Evolutionary conservation across 1,284 basidiomycete species (phyloP), one percentile per base, ranked within the genome.

Genomic region (Boletus semigastroideus): DNA sequence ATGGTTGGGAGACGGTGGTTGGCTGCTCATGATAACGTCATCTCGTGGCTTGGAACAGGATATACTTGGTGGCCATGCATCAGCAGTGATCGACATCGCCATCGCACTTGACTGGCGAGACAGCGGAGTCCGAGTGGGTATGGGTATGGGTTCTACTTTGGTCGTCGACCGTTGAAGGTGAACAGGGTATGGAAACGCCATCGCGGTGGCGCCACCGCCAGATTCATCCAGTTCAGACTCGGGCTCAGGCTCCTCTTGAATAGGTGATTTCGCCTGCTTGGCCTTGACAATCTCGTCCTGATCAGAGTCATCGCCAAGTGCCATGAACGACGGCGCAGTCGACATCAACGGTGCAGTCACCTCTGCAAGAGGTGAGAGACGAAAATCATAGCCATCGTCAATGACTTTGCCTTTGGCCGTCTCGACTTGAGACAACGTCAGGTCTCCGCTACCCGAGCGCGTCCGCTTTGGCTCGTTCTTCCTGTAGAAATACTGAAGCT

Each of bases 321-420:
- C 67, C 52, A 56, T 64, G 56, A 73, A 67, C 20, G 62, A 64
- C 46, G 59, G 66, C 19, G 64, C 58, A 2, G 60, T 61, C 0
- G 74, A 68, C n/a, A 65, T 54, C 48, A 74, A 51, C 10, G 71
- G 63, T 17, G 62, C 66, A 17, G 70, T 56, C 17, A 70, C 56
- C 28, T 70, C 66, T 41, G 65, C 58, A 10, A 76, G 67, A 45
- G 74, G 74, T 5, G 74, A 75, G 6, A 75, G 67, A 48, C 66
- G 68, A 53, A 76, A 69, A 34, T 70, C 59, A 47, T 60, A 59
- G 22, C 69, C 70, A 16, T 69, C 65, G 19, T 62, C 52, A 33
- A 66, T 52, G 48, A 64, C 54, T 60, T 65, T 69, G 48, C 60
- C 54, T 53, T 66, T 64, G 48, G 40, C n/a, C 10, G 33, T 56